Percentiles rank a stretch among this genome's conserved stretches.
Conservation (phyloP, 306 rosid species). For the Corylus avellana region DNA sequence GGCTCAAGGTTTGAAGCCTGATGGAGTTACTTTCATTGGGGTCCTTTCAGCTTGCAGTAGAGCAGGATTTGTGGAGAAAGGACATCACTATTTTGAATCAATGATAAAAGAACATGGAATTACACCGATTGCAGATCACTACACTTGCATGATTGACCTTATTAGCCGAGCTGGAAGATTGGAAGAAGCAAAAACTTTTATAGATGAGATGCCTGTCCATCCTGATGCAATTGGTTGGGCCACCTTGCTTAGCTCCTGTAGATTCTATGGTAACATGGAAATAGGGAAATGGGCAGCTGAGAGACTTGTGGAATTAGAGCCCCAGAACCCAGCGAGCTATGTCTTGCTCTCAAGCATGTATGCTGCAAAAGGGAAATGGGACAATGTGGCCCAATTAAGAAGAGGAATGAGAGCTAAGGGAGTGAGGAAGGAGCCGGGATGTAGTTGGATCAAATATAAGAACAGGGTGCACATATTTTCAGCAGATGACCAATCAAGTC, state of each 20-base stretch:
- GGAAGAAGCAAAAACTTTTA: constrained; percentile 74
- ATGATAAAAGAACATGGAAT: constrained; percentile 74
- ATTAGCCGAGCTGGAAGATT: constrained; percentile 83
- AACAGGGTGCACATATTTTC: constrained; percentile 74
- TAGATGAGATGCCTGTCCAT: constrained; percentile 63
- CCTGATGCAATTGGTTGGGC: constrained; percentile 95
- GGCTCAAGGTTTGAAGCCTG: constrained; percentile 64
- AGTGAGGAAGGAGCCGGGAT: constrained; percentile 84
- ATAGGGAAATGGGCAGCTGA: constrained; percentile 92
- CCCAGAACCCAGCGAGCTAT: constrained; percentile 82
- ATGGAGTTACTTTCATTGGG: constrained; percentile 85
- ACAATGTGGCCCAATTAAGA: constrained; percentile 75
- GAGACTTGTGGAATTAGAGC: constrained; percentile 75
- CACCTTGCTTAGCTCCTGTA: constrained; percentile 82
- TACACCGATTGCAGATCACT: constrained; percentile 67
- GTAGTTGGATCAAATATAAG: constrained; percentile 93
- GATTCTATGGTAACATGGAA: constrained; percentile 64
- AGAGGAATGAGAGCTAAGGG: constrained; percentile 82
- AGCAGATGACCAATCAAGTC: constrained; percentile 75
- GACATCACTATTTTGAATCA: constrained; percentile 59
- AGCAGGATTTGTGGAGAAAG: constrained; percentile 87
- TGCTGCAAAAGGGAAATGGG: constrained; percentile 83
- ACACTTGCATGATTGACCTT: constrained; percentile 89
- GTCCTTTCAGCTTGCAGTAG: constrained; percentile 95
- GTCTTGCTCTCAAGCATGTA: constrained; percentile 80